These are phyloP conservation scores for Tolypocladium ophioglossoides DNA, from an alignment of 2,329 filamentous ascomycete genomes.

Conservation along the genomic window DNA sequence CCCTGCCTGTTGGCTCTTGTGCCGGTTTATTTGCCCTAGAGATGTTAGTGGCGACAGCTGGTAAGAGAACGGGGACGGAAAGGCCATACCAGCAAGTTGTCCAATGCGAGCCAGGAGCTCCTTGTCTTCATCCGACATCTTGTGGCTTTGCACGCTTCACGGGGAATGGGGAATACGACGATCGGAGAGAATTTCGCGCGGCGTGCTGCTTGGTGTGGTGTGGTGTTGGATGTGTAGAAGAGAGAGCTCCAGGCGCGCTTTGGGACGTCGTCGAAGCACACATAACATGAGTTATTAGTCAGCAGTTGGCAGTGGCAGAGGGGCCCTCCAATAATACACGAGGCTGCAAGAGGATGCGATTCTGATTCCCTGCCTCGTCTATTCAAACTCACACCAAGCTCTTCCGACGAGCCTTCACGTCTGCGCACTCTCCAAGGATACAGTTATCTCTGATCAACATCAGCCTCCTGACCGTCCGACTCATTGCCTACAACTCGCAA, in stretches of 20 bases:
- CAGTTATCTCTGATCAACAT: background rate
- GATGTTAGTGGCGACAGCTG: constrained; percentile 11
- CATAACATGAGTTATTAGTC: background rate
- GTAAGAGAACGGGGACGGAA: background rate
- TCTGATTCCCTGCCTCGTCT: background rate
- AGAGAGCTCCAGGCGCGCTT: no score
- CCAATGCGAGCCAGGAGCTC: constrained; percentile 44
- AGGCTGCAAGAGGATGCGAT: background rate
- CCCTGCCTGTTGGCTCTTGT: constrained; percentile 54
- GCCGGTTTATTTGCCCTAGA: constrained; percentile 67
- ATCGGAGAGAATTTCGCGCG: background rate
- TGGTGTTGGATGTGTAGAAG: background rate
- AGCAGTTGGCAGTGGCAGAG: background rate
- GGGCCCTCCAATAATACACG: no score
- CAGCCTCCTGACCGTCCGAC: background rate
- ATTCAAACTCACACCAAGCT: background rate
- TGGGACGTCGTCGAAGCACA: background rate
- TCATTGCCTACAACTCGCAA: background rate
- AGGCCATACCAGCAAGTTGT: constrained; percentile 34
- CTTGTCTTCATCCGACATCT: constrained; percentile 39
- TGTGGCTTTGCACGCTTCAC: background rate
- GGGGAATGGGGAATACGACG: background rate
- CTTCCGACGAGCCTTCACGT: background rate
- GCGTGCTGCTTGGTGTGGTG: background rate
- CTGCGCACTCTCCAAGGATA: background rate